A percentile compares a stretch with the other conserved stretches of the same genome.
phyloP scores from a whole-genome alignment of 1,139 yeast species.

The Scheffersomyces illinoinensis region DNA sequence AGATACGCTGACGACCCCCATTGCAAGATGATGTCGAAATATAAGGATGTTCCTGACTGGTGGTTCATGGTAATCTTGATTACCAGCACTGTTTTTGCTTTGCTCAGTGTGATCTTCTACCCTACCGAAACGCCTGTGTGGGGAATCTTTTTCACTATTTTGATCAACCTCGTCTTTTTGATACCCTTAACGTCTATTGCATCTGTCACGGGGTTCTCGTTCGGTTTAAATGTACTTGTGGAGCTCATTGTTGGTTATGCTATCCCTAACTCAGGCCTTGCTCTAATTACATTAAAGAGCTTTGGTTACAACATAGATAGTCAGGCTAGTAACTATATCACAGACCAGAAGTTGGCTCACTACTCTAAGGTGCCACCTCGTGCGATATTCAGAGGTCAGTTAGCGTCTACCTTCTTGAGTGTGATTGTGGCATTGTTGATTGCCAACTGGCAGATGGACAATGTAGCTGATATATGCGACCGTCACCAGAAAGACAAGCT shows the following conservation, averaged over 20 bases:
- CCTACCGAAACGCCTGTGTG: constrained; percentile 55
- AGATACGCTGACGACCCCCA: constrained; percentile 50
- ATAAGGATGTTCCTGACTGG: constrained; percentile 66
- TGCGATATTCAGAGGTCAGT: constrained; percentile 60
- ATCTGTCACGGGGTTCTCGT: constrained; percentile 52
- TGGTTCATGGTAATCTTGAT: constrained; percentile 51
- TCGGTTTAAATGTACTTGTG: constrained; percentile 59
- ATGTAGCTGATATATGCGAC: constrained; percentile 49
- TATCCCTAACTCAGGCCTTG: constrained; percentile 62
- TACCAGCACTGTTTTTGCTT: constrained; percentile 51
- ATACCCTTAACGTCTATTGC: constrained; percentile 51
- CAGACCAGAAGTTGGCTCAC: constrained; percentile 62
- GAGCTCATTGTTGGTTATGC: constrained; percentile 66
- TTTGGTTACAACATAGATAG: constrained; percentile 60
- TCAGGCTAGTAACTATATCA: constrained; percentile 60
- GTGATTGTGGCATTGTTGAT: constrained; percentile 54
- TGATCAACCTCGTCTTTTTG: constrained; percentile 53
- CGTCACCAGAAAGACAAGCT: constrained; percentile 41
- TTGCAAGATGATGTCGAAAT: constrained; percentile 53
- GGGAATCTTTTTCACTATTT: constrained; percentile 60
- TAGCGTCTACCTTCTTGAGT: constrained; percentile 44
- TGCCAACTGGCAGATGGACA: constrained; percentile 53
- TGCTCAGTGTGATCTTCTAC: constrained; percentile 48
- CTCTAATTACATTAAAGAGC: constrained; percentile 59
- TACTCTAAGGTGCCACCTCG: constrained; percentile 62